Conservation (phyloP, 2,329 filamentous ascomycete species). For the Colletotrichum costaricense region DNA sequence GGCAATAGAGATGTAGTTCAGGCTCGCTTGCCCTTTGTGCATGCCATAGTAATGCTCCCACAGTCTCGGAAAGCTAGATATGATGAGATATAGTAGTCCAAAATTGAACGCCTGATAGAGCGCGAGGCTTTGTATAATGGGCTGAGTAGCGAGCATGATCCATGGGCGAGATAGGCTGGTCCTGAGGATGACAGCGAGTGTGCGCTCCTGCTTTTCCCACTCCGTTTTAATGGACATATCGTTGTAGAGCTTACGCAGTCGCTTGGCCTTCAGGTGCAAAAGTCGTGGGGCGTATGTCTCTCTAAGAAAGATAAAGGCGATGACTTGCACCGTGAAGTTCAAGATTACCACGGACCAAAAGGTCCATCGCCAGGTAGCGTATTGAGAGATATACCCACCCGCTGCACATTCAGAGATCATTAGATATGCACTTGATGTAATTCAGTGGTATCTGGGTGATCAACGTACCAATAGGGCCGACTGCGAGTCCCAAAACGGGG, state of each 20-base stretch:
- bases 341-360: constrained; percentile 58
- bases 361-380: constrained; percentile 56
- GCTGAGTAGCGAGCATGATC: constrained; percentile 66
- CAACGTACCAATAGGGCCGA: constrained; percentile 58
- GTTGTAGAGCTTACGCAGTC: constrained; percentile 46
- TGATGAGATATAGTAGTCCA: constrained; percentile 72
- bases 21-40: constrained; percentile 66
- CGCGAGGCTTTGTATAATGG: constrained; percentile 68
- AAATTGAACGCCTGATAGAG: constrained; percentile 69
- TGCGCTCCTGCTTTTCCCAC: constrained; percentile 49
- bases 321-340: constrained; percentile 48
- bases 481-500: constrained; percentile 51
- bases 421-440: constrained; percentile 39
- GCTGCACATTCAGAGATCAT: constrained; percentile 46
- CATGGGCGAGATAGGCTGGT: constrained; percentile 64
- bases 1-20: constrained; percentile 73
- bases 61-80: constrained; percentile 70
- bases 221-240: constrained; percentile 46
- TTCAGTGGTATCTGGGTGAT: neutral
- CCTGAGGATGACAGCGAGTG: constrained; percentile 40
- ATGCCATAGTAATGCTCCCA: constrained; percentile 68
- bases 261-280: constrained; percentile 46
- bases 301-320: constrained; percentile 46
- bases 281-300: constrained; percentile 54
- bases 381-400: constrained; percentile 51